A percentile compares a stretch with the other conserved stretches of the same genome.
Evolutionary conservation across 2,329 filamentous ascomycete genomes (phyloP).

Genomic region (Trichoderma citrinoviride): DNA sequence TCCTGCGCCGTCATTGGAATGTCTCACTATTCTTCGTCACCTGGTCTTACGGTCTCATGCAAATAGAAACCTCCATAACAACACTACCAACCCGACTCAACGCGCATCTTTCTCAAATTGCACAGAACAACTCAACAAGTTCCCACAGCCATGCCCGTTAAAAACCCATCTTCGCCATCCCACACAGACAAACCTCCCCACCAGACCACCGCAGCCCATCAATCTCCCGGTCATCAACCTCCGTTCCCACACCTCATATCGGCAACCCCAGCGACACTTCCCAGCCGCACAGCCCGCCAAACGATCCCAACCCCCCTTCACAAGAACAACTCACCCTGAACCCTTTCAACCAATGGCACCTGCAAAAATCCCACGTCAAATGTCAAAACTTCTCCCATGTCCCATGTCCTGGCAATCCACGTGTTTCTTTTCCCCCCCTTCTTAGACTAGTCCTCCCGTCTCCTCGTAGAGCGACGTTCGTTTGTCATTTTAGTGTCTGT

Average conservation of each 20-base stretch:
- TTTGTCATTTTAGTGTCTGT: too few relatives aligned
- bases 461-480: too few relatives aligned
- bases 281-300: neutral
- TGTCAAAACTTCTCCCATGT: neutral
- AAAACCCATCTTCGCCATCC: too few relatives aligned
- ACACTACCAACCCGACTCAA: too few relatives aligned
- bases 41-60: neutral
- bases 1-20: neutral
- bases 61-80: neutral
- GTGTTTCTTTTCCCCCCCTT: too few relatives aligned
- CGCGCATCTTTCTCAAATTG: neutral
- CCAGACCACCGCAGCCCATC: neutral
- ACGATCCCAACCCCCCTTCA: too few relatives aligned
- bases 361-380: neutral
- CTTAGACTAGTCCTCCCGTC: too few relatives aligned
- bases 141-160: neutral
- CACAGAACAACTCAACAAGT: neutral
- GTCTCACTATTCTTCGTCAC: slow-evolving; percentile 12
- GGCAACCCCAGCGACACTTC: slow-evolving; percentile 7
- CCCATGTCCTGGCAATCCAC: too few relatives aligned
- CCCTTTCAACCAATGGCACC: neutral
- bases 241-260: slow-evolving; percentile 16
- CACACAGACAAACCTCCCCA: too few relatives aligned
- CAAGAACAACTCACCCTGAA: neutral
- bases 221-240: slow-evolving; percentile 14